Evolutionary conservation across 805 yeast genomes (phyloP), one percentile per base, ranked within the genome.

Genomic region (Yarrowia sp.): DNA sequence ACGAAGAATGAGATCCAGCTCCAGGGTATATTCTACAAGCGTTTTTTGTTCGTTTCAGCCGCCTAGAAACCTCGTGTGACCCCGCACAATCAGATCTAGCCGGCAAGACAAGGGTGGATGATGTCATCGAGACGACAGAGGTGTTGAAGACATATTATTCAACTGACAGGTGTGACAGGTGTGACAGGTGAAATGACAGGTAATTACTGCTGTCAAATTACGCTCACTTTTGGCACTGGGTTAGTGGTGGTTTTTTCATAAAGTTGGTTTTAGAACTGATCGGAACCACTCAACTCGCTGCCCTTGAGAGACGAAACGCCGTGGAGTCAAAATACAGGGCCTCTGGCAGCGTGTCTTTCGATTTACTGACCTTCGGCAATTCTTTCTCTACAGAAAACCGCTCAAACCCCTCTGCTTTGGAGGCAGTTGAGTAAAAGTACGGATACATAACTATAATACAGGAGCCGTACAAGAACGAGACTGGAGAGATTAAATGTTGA

Each of bases 1-100:
- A 49, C 33, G 13, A 2, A 13, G 55, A 33, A 49, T 49, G 55
- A 15, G 20, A 49, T 10, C 3, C 24, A 6, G 55, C 13, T 8
- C 14, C n/a, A 33, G 20, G 19, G 17, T 14, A 24, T 12, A 1
- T 7, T 9, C 19, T 6, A 44, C 34, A 20, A 24, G 3, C 34
- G 34, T 15, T 46, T 17, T 14, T 20, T 15, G 30, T 7, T 13
- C 17, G 17, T 20, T 24, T 46, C 17, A 46, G 34, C 34, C 34
- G 50, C 50, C 34, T 24, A 7, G 4, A 15, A 20, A 7, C 14
- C n/a, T 49, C 55, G 55, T n/a, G 39, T n/a, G 39, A 49, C 55
- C 55, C 55, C 55, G 55, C 55, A 49, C 30, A 12, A 17, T 19
- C 30, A 44, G 49, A 20, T 44, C 49, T 12, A 13, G 13, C n/a